A percentile compares a stretch with the other conserved stretches of the same genome.
These are phyloP conservation scores for Chytriomyces sp. DNA, from an alignment of 192 early-diverging fungal species.

Conservation along the genomic window DNA sequence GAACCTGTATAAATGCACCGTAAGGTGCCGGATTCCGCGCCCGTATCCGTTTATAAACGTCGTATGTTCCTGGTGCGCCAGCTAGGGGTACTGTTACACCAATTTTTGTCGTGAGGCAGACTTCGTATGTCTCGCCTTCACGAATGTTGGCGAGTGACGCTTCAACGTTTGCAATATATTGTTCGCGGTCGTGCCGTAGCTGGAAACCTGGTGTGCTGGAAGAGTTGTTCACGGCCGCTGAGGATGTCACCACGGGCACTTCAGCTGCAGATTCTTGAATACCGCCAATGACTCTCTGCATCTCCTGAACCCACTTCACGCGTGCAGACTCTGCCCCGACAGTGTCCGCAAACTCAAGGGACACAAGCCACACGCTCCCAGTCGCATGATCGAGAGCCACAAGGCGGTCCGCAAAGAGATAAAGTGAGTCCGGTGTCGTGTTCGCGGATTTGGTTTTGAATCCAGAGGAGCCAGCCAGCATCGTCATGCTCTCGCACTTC, in stretches of 20 bases:
- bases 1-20: conserved; percentile 70
- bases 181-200: conserved; percentile 28
- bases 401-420: conserved; percentile 75
- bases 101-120: conserved; percentile 89
- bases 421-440: conserved; percentile 68
- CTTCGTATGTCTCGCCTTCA: conserved; percentile 92
- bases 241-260: not conserved
- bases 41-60: conserved; percentile 70
- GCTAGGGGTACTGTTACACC: not conserved
- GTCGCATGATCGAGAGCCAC: conserved; percentile 71
- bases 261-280: conserved; percentile 7
- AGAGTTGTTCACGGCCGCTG: not conserved
- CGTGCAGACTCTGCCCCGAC: not conserved
- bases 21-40: conserved; percentile 85
- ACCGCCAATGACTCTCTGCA: not conserved
- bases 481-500: conserved; percentile 74
- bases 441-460: conserved; percentile 6
- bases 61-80: conserved; percentile 26
- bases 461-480: not conserved
- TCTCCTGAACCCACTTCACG: conserved; percentile 25
- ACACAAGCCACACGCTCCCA: conserved; percentile 31
- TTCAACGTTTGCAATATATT: conserved; percentile 63
- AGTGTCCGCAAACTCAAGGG: conserved; percentile 5
- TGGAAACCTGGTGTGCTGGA: not conserved
- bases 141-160: conserved; percentile 63